Base-by-base conservation (phyloP, 1,284 basidiomycete genomes). In the Phylloboletellus chloephorus region DNA sequence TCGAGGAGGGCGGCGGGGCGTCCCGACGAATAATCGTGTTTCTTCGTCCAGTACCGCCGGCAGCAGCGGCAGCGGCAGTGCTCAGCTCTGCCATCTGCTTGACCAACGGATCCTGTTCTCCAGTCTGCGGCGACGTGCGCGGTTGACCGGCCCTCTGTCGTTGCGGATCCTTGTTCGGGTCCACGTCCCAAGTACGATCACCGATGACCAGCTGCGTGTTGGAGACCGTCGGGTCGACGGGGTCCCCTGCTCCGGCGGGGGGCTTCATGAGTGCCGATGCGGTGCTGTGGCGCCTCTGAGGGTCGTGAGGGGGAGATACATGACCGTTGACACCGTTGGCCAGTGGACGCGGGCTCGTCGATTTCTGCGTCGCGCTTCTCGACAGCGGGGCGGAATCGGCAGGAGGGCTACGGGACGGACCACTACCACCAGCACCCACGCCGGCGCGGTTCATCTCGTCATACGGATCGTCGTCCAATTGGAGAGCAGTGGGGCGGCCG, bases 161-260 rank as follows among this genome's bases (percentile, higher is more conserved):
- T 43, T 78, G 74, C 17, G 77, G 84, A 54, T 88, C 82, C 50
- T 70, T 73, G 37, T 58, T 67, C 9, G 74, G 71, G 58, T 88
- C 78, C 7, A 85, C 85, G 35, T 69, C 72, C 59, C 82, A 88
- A 0, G 79, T 68, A 37, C 76, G 74, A 25, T 67, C 64, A 3
- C 84, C 85, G 17, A 61, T 60, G n/a, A 86, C 74, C 53, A 79
- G 79, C 57, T 87, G 77, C 60, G 74, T 84, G 4, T 75, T 79
- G 49, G 78, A 72, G 10, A 75, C 69, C 12, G 58, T 71, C 8
- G 77, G 77, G 49, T 78, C 76, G 29, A 80, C 72, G 0, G 76
- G 67, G 48, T 81, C 77, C 10, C 37, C 53, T 2, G 29, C 30
- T 9, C n/a, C n/a, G n/a, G 69, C 66, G 6, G 52, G 41, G 10